These are phyloP conservation scores for Dryadomyces quercivorus DNA, from an alignment of 2,329 filamentous ascomycete genomes.

Conservation along the genomic window DNA sequence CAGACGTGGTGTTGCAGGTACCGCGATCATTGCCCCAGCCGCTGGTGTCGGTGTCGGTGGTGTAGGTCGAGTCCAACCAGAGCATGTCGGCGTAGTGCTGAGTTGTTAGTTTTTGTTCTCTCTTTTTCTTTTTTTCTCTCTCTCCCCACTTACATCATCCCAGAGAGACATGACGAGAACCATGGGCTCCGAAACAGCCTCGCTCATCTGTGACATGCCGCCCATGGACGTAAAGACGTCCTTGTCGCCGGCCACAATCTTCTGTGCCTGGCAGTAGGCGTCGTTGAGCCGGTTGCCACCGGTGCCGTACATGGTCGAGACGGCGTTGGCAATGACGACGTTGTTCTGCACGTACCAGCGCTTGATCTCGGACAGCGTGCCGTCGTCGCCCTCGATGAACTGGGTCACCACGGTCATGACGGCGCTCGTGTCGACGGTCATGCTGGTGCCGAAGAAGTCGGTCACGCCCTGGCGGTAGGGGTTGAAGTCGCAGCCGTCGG, in stretches of 20 bases:
- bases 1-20: conserved; percentile 29
- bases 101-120: background rate
- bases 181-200: conserved; percentile 41
- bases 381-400: conserved; percentile 35
- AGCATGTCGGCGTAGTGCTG: conserved; percentile 46
- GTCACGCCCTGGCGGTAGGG: conserved; percentile 48
- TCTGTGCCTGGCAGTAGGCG: conserved; percentile 41
- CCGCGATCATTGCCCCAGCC: conserved; percentile 30
- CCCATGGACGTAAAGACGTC: conserved; percentile 38
- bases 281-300: conserved; percentile 31
- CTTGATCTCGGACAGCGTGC: conserved; percentile 39
- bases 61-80: conserved; percentile 49
- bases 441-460: conserved; percentile 40
- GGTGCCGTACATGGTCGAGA: conserved; percentile 22
- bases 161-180: conserved; percentile 49
- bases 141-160: conserved; percentile 34
- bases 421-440: conserved; percentile 42
- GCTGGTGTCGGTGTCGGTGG: conserved; percentile 23
- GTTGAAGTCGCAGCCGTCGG: conserved; percentile 55
- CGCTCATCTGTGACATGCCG: conserved; percentile 40
- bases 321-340: conserved; percentile 34
- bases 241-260: conserved; percentile 38
- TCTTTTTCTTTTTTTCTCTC: background rate
- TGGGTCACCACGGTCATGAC: conserved; percentile 52
- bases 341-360: conserved; percentile 51